These are phyloP conservation scores for Priceomyces medius DNA, from an alignment of 805 yeast species.

Conservation along the genomic window DNA sequence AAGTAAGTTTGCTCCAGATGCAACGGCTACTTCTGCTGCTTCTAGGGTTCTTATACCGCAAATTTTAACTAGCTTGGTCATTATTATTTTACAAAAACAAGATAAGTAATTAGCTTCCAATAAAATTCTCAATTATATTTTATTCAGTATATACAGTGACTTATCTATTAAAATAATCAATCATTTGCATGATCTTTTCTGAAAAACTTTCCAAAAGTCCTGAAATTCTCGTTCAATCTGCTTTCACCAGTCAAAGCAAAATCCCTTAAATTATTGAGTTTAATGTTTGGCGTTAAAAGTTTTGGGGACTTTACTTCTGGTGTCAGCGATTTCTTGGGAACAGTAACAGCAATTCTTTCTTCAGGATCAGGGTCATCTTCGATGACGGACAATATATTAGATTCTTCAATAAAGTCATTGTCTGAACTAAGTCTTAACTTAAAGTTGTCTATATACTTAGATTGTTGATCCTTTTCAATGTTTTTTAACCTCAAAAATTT, in stretches of 20 bases:
- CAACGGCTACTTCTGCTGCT: slow-evolving; percentile 71
- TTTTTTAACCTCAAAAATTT: slow-evolving; percentile 68
- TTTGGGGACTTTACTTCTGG: slow-evolving; percentile 28
- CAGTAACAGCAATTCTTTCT: background rate
- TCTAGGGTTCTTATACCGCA: slow-evolving; percentile 75
- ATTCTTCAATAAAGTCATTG: slow-evolving; percentile 25
- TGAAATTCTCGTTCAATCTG: slow-evolving; percentile 65
- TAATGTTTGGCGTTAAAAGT: slow-evolving; percentile 23
- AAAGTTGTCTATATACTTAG: slow-evolving; percentile 36
- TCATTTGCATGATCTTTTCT: slow-evolving; percentile 28
- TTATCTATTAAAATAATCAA: slow-evolving; percentile 3
- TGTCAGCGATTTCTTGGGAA: slow-evolving; percentile 9
- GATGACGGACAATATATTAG: slow-evolving; percentile 30
- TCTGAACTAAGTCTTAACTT: slow-evolving; percentile 32
- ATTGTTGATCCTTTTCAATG: slow-evolving; percentile 29
- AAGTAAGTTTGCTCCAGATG: slow-evolving; percentile 68
- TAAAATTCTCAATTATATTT: too few species aligned
- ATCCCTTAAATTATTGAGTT: slow-evolving; percentile 45
- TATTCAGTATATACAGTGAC: background rate
- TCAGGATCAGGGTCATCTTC: slow-evolving; percentile 19
- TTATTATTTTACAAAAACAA: too few species aligned
- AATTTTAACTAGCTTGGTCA: slow-evolving; percentile 60
- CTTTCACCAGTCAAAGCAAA: slow-evolving; percentile 54
- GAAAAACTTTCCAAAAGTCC: slow-evolving; percentile 57
- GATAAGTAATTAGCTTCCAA: too few species aligned